Percentiles rank a stretch among this genome's conserved stretches.
These are phyloP conservation scores for Diaporthe ampelina DNA, from an alignment of 2,329 filamentous ascomycete species.

Conservation along the genomic window DNA sequence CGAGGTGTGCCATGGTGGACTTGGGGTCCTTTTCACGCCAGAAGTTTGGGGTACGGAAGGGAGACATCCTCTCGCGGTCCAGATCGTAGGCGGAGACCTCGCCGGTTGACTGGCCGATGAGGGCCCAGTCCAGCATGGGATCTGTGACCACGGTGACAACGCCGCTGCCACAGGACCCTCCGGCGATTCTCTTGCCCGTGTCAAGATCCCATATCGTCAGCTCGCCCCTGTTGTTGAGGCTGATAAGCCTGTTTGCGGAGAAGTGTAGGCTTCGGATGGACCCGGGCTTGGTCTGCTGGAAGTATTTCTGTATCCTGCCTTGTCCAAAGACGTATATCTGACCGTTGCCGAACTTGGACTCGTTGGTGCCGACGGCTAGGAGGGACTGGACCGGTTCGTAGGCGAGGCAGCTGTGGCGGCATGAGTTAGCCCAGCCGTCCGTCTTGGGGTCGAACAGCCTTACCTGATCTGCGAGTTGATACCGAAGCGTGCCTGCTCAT, in stretches of 20 bases:
- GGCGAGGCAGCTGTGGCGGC: conserved; percentile 78
- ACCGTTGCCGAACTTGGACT: conserved; percentile 87
- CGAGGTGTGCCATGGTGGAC: conserved; percentile 71
- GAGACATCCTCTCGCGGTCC: conserved; percentile 80
- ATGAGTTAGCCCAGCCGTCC: conserved; percentile 38
- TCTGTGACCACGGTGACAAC: conserved; percentile 84
- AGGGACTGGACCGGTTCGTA: conserved; percentile 96
- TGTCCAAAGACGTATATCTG: conserved; percentile 92
- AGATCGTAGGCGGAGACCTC: conserved; percentile 95
- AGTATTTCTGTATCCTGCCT: conserved; percentile 81
- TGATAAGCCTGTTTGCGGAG: conserved; percentile 86
- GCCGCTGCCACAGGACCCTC: conserved; percentile 82
- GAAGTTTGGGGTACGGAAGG: conserved; percentile 88
- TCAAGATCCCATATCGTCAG: conserved; percentile 86
- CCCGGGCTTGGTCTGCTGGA: conserved; percentile 78
- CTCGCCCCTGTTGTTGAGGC: conserved; percentile 88
- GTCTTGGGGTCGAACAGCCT: conserved; percentile 40
- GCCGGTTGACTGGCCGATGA: conserved; percentile 85
- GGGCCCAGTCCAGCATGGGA: conserved; percentile 92
- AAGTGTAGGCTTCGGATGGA: conserved; percentile 87
- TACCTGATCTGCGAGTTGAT: conserved; percentile 82
- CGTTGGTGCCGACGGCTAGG: conserved; percentile 89
- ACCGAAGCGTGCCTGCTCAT: conserved; percentile 87
- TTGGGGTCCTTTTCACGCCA: conserved; percentile 82
- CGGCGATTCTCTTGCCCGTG: conserved; percentile 74